These are phyloP conservation scores for Phytophthora melonis DNA, from an alignment of 352 stramenopile species.

Conservation along the genomic window DNA sequence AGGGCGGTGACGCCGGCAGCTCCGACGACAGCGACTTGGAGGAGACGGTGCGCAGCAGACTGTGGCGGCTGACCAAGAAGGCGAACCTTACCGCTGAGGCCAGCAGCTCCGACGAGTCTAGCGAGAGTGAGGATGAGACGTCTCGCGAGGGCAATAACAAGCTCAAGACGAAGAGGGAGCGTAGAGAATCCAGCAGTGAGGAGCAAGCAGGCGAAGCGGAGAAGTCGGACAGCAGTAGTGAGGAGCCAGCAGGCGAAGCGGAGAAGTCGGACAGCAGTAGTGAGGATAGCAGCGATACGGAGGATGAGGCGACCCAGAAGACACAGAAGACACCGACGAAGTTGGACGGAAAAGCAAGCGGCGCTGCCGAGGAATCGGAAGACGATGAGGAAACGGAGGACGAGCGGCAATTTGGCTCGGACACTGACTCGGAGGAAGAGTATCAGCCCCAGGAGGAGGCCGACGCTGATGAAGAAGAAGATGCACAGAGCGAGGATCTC, in stretches of 20 bases:
- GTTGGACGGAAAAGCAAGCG: conserved; percentile 6
- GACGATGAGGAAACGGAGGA: conserved; percentile 3
- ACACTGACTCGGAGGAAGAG: conserved; percentile 28
- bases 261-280: background rate
- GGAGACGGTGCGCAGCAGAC: background rate
- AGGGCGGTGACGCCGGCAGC: background rate
- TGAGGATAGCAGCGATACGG: background rate
- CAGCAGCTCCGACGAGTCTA: background rate
- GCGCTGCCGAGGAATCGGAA: conserved; percentile 6
- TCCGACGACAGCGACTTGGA: conserved; percentile 17
- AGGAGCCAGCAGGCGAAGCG: background rate
- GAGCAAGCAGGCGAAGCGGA: background rate
- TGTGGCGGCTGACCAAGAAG: background rate
- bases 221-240: background rate
- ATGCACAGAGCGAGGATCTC: background rate
- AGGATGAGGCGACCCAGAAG: background rate
- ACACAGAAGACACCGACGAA: conserved; percentile 1
- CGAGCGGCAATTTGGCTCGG: background rate
- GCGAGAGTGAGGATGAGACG: background rate
- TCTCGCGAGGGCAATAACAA: background rate
- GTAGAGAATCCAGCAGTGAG: background rate
- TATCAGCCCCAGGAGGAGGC: conserved; percentile 20
- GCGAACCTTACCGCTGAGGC: background rate
- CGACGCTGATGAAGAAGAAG: background rate
- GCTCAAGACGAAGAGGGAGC: background rate